A percentile compares a stretch with the other conserved stretches of the same genome.
Conservation (phyloP, 176 grass and related monocot species). For the Phoenix dactylifera region DNA sequence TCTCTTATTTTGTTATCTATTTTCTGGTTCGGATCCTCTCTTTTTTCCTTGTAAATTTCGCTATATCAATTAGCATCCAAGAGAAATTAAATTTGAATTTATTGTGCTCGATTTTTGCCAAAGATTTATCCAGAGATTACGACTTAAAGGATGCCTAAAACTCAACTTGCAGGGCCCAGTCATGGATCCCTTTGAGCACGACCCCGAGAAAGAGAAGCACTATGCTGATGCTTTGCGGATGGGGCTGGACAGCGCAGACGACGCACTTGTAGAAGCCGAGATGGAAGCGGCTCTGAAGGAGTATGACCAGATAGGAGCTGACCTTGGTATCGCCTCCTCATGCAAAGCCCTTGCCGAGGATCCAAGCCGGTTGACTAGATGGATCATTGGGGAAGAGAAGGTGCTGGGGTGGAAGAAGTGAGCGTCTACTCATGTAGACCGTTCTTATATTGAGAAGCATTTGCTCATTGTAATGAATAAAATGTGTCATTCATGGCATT, state of each 20-base stretch:
- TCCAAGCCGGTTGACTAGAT: conserved; percentile 58
- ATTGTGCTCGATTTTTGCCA: too few relatives aligned
- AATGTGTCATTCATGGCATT: too few relatives aligned
- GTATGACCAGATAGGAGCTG: conserved; percentile 45
- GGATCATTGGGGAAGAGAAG: conserved; percentile 85
- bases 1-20: too few relatives aligned
- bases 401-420: conserved; percentile 8
- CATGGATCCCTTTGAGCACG: conserved; percentile 76
- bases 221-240: conserved; percentile 47
- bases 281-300: conserved; percentile 54
- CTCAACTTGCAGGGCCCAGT: conserved; percentile 49
- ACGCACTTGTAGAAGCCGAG: conserved; percentile 31
- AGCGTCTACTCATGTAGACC: neutral
- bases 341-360: conserved; percentile 39
- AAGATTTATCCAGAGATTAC: too few relatives aligned
- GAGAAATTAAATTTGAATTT: too few relatives aligned
- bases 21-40: too few relatives aligned
- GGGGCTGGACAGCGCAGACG: conserved; percentile 36
- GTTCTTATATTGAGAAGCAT: too few relatives aligned
- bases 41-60: too few relatives aligned
- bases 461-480: too few relatives aligned
- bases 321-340: conserved; percentile 64
- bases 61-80: too few relatives aligned
- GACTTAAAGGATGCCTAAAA: too few relatives aligned
- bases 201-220: conserved; percentile 50